A percentile compares a stretch with the other conserved stretches of the same genome.
phyloP scores from a whole-genome alignment of 1,284 basidiomycete genomes.

The Sparassis latifolia region DNA sequence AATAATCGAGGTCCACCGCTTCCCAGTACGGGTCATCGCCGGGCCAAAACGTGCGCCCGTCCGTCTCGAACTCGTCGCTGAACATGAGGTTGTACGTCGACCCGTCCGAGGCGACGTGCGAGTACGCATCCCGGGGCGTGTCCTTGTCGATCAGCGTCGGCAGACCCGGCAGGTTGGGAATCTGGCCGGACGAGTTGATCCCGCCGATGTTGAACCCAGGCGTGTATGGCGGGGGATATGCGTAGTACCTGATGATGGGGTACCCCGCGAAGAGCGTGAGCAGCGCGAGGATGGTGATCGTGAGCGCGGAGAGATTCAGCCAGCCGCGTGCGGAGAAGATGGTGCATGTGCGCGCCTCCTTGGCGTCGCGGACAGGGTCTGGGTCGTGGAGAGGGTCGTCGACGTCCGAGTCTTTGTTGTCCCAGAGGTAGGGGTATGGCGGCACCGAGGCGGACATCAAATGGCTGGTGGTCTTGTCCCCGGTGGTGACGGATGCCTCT shows the following conservation, averaged over 20 bases:
- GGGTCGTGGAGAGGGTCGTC: constrained; percentile 76
- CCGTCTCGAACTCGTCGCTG: constrained; percentile 86
- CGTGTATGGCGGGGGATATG: constrained; percentile 23
- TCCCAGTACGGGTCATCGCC: constrained; percentile 80
- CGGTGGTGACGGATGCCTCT: constrained; percentile 42
- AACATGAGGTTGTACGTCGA: constrained; percentile 79
- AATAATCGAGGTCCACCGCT: constrained; percentile 66
- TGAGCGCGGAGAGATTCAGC: constrained; percentile 58
- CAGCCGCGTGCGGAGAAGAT: constrained; percentile 68
- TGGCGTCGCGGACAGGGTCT: constrained; percentile 54
- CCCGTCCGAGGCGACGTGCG: constrained; percentile 56
- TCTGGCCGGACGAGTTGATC: constrained; percentile 62
- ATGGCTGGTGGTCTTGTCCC: constrained; percentile 41
- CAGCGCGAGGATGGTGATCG: constrained; percentile 53
- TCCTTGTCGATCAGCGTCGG: constrained; percentile 61
- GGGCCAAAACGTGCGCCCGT: constrained; percentile 73
- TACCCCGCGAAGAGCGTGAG: constrained; percentile 73
- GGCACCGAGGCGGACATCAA: constrained; percentile 21
- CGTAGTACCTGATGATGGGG: constrained; percentile 60
- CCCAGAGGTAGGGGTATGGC: constrained; percentile 58
- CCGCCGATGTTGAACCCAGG: constrained; percentile 74
- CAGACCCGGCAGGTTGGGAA: constrained; percentile 53
- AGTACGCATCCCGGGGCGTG: constrained; percentile 52
- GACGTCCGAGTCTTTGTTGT: constrained; percentile 64
- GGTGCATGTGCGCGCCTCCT: constrained; percentile 50